A percentile compares a stretch with the other conserved stretches of the same genome.
phyloP scores from a whole-genome alignment of 768 basidiomycete genomes.

The Paxillus rubicundulus region DNA sequence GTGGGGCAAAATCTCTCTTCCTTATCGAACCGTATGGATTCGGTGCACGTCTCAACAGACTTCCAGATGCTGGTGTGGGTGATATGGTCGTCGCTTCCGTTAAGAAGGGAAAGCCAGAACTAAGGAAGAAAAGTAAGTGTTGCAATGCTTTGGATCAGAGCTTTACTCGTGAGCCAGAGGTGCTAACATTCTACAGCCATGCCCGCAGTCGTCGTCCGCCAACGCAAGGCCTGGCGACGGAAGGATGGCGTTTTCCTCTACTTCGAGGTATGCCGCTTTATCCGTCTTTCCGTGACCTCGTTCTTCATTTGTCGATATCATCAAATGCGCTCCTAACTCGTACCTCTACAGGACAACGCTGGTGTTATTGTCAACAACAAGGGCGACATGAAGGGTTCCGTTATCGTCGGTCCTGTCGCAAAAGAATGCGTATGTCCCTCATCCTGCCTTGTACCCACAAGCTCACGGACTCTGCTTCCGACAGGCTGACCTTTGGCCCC shows the following conservation, averaged over 20 bases:
- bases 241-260: conserved; percentile 98
- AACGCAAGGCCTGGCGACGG: conserved; percentile 98
- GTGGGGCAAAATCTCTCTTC: conserved; percentile 94
- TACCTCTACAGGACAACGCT: conserved; percentile 72
- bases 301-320: not conserved
- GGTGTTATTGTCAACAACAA: conserved; percentile 98
- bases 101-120: conserved; percentile 99
- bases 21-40: conserved; percentile 95
- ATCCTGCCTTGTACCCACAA: not conserved
- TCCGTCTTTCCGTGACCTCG: not conserved
- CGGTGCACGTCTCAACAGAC: conserved; percentile 94
- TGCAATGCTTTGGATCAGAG: not conserved
- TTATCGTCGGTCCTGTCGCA: conserved; percentile 95
- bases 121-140: conserved; percentile 96
- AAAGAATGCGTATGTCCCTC: conserved; percentile 89
- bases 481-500: conserved; percentile 96
- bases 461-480: not conserved
- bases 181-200: conserved; percentile 58
- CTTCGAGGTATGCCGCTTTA: conserved; percentile 66
- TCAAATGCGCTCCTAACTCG: not conserved
- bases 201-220: conserved; percentile 95
- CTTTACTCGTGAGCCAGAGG: not conserved
- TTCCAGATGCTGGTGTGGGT: conserved; percentile 93
- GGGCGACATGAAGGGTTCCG: conserved; percentile 99
- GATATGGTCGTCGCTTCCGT: conserved; percentile 97